Conservation (phyloP, 116 monocot species). For the Posidonia oceanica region DNA sequence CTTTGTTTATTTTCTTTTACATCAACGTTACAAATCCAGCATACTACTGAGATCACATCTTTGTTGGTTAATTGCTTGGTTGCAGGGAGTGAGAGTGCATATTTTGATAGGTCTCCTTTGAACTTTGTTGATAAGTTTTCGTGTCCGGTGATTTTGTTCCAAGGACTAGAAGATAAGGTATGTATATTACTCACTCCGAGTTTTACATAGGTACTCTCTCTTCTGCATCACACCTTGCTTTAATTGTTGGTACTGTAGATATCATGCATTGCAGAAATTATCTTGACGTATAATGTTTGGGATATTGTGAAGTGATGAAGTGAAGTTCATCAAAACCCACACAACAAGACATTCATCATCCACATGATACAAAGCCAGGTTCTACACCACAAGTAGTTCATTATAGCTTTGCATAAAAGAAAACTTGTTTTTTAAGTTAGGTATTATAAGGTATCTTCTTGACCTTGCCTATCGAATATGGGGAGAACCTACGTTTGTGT, state of each 20-base stretch:
- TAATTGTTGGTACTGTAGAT: neutral
- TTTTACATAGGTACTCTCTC: neutral
- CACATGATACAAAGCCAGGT: too few relatives aligned
- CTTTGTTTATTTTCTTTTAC: neutral
- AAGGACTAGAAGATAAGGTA: constrained; percentile 99
- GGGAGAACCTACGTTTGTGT: too few relatives aligned
- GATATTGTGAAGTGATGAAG: too few relatives aligned
- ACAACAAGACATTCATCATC: too few relatives aligned
- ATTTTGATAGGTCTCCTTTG: constrained; percentile 74
- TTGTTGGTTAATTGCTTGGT: neutral
- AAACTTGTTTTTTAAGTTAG: too few relatives aligned
- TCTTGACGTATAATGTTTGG: too few relatives aligned
- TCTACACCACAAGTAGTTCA: too few relatives aligned
- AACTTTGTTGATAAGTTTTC: constrained; percentile 82
- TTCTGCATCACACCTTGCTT: neutral
- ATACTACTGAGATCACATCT: neutral
- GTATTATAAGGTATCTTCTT: too few relatives aligned
- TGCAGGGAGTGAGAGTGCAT: constrained; percentile 45
- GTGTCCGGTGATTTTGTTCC: constrained; percentile 92
- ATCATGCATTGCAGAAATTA: too few relatives aligned
- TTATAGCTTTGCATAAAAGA: too few relatives aligned
- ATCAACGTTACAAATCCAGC: neutral
- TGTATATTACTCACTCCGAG: neutral
- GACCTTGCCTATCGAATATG: too few relatives aligned
- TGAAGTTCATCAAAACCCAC: too few relatives aligned